Evolutionary conservation across 305 asterid genomes (phyloP), one percentile per base, ranked within the genome.

Genomic region (Fraxinus velutina): DNA sequence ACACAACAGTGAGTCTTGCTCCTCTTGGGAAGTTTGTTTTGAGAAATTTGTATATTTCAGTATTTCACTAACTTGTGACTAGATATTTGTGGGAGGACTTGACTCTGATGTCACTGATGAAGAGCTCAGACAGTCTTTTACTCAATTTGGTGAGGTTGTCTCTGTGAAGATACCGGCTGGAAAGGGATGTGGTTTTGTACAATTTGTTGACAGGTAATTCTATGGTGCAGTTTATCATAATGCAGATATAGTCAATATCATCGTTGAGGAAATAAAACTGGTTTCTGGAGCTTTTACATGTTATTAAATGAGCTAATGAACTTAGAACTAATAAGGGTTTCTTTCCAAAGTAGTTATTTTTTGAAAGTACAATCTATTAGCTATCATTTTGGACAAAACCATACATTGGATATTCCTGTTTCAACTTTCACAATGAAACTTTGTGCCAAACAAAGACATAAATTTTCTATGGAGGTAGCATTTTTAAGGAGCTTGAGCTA

Each of bases 121-220:
- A 76, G 96, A 92, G 72, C 92, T 96, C 77, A 91, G 92, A 78
- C 92, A 88, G 84, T 84, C 96, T 77, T 96, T 96, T 82, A 79
- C 86, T 82, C 91, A 93, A 75, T 92, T 85, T 86, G 99, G 99
- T 52, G 97, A 94, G 82, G 93, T 96, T 79, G 76, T 91, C 82
- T 93, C 98, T 47, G 96, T 94, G 79, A 96, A 96, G 87, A 94
- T 96, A 77, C 98, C 99, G 60, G 87, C 90, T 78, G 98, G 98
- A 84, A 96, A 96, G 88, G 96, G 99, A 75, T 96, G 99, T 68
- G 99, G 99, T 75, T 96, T 96, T 79, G 97, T 96, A 36, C 99
- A 96, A 88, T 92, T 90, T 78, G 90, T 91, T 29, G 88, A 84
- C 87, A 89, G 99, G 99, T 93, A 88, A 86, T 68, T 81, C 60